A percentile compares a stretch with the other conserved stretches of the same genome.
Conservation (phyloP, 495 filamentous ascomycete genomes). For the Penicillium simplicissimum region DNA sequence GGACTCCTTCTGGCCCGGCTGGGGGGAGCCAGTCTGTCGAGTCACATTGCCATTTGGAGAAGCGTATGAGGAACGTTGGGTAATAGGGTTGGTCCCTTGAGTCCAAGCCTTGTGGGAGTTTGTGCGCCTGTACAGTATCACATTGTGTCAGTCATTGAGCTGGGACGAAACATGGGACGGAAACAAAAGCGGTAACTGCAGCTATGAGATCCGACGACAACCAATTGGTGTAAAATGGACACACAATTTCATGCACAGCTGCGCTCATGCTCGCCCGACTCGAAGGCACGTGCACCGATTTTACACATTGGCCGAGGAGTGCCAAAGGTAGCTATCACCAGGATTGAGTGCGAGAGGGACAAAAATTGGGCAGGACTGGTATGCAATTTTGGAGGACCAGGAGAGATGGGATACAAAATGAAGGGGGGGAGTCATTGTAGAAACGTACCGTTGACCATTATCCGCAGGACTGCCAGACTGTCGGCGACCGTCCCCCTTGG, state of each 20-base stretch:
- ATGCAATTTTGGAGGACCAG: neutral
- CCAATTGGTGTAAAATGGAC: slow-evolving; percentile 24
- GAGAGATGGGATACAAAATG: slow-evolving; percentile 6
- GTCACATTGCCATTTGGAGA: slow-evolving; percentile 57
- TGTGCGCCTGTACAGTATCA: slow-evolving; percentile 43
- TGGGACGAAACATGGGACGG: slow-evolving; percentile 10
- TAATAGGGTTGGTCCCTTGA: slow-evolving; percentile 65
- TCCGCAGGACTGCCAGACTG: slow-evolving; percentile 59
- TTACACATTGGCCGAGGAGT: slow-evolving; percentile 7
- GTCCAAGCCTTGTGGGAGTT: slow-evolving; percentile 64
- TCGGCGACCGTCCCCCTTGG: slow-evolving; percentile 58
- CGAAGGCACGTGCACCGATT: slow-evolving; percentile 22
- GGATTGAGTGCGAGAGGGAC: slow-evolving; percentile 2
- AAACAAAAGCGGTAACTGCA: neutral
- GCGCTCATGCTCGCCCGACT: slow-evolving; percentile 14
- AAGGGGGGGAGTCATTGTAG: slow-evolving; percentile 14
- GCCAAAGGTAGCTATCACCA: slow-evolving; percentile 8
- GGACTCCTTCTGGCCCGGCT: slow-evolving; percentile 48
- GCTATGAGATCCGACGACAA: slow-evolving; percentile 11
- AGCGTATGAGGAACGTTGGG: slow-evolving; percentile 53
- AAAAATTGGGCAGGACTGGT: slow-evolving; percentile 1
- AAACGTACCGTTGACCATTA: slow-evolving; percentile 55
- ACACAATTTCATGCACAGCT: slow-evolving; percentile 20
- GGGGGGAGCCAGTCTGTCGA: slow-evolving; percentile 44
- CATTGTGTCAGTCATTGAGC: slow-evolving; percentile 22